Conservation (phyloP, 495 filamentous ascomycete species). For the Xylona heveae region DNA sequence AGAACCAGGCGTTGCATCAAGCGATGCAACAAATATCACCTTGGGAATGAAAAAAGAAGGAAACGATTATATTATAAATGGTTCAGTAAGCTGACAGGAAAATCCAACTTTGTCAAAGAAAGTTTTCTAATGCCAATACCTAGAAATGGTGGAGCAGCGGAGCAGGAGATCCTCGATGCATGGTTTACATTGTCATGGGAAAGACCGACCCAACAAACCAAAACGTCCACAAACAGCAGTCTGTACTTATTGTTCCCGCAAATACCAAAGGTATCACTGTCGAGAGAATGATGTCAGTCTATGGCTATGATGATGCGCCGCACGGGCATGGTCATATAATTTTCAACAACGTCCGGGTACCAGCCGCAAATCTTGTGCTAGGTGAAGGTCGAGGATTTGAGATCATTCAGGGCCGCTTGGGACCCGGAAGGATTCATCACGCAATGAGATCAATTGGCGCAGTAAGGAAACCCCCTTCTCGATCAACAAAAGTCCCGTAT, state of each 20-base stretch:
- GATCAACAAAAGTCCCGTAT: neutral
- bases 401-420: constrained; percentile 84
- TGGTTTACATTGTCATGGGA: constrained; percentile 82
- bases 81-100: constrained; percentile 31
- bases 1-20: constrained; percentile 66
- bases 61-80: constrained; percentile 68
- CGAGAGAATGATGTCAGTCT: constrained; percentile 70
- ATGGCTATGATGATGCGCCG: constrained; percentile 86
- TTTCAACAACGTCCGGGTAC: constrained; percentile 72
- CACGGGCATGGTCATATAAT: constrained; percentile 82
- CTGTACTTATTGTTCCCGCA: constrained; percentile 67
- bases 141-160: constrained; percentile 96
- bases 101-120: neutral
- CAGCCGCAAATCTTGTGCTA: constrained; percentile 55
- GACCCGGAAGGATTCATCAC: constrained; percentile 85
- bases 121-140: too few relatives aligned
- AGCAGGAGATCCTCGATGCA: constrained; percentile 76
- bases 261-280: constrained; percentile 56
- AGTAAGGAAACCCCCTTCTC: constrained; percentile 16
- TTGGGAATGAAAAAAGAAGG: constrained; percentile 62
- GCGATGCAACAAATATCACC: constrained; percentile 76
- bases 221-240: constrained; percentile 69
- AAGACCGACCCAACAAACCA: constrained; percentile 52
- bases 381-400: constrained; percentile 89
- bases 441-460: constrained; percentile 81